A percentile compares a stretch with the other conserved stretches of the same genome.
These are phyloP conservation scores for Madurella fahalii DNA, from an alignment of 2,329 filamentous ascomycete genomes.

Conservation along the genomic window DNA sequence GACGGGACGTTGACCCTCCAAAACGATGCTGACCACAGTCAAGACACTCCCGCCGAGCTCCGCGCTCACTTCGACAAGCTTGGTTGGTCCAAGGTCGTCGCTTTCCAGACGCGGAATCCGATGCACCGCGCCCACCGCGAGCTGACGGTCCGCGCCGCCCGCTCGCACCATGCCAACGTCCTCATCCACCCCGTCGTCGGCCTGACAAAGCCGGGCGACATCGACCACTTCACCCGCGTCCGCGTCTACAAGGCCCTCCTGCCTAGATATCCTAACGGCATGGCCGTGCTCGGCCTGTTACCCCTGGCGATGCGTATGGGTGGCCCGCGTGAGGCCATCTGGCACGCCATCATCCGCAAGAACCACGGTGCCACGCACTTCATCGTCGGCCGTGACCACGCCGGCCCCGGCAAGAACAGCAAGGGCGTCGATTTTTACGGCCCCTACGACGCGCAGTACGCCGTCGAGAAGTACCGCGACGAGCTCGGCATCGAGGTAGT, in stretches of 20 bases:
- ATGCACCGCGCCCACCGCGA: constrained; percentile 99
- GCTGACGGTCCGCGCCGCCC: constrained; percentile 93
- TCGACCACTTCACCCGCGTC: constrained; percentile 99
- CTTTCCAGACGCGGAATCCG: constrained; percentile 98
- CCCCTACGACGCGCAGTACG: constrained; percentile 93
- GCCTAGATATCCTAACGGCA: constrained; percentile 96
- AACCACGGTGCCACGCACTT: constrained; percentile 99
- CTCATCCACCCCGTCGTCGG: constrained; percentile 98
- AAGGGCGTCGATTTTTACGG: constrained; percentile 96
- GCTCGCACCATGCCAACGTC: constrained; percentile 94
- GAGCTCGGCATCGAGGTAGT: constrained; percentile 99
- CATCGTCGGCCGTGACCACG: constrained; percentile 97
- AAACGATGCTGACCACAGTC: constrained; percentile 14
- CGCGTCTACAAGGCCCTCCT: constrained; percentile 97
- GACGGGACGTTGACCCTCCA: neutral
- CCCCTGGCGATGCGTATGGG: constrained; percentile 99
- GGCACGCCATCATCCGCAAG: constrained; percentile 99
- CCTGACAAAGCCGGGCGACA: constrained; percentile 97
- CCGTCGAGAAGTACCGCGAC: constrained; percentile 91
- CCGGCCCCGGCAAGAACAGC: constrained; percentile 97
- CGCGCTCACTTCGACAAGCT: constrained; percentile 98
- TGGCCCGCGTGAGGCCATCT: constrained; percentile 95
- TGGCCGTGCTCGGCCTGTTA: constrained; percentile 93
- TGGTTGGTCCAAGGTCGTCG: constrained; percentile 94
- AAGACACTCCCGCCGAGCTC: constrained; percentile 89